Evolutionary conservation across 2,329 filamentous ascomycete species (phyloP).

Genomic region (Aspergillus ochraceus): DNA sequence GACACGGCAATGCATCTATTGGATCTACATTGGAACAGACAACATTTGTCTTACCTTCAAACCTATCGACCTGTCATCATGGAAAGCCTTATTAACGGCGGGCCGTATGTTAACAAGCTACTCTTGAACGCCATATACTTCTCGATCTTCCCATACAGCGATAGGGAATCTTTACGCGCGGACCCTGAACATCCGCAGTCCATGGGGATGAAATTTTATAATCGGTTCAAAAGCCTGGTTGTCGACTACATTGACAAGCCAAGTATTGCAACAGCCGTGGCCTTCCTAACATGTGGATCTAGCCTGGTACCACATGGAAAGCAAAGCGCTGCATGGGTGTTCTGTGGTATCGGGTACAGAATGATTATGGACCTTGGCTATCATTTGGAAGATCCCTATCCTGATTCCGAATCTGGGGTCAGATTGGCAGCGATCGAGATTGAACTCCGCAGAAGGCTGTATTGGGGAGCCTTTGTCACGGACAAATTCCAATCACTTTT

Average conservation of each 20-base stretch:
- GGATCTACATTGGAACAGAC: conserved; percentile 41
- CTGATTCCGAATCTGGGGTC: neutral
- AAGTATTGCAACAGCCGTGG: conserved; percentile 36
- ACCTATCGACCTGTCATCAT: conserved; percentile 43
- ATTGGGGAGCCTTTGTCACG: conserved; percentile 22
- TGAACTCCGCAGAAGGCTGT: conserved; percentile 19
- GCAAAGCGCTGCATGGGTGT: conserved; percentile 38
- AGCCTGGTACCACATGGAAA: conserved; percentile 35
- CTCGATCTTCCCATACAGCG: conserved; percentile 38
- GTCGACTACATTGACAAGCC: conserved; percentile 36
- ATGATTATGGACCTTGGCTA: conserved; percentile 43
- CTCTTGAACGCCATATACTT: conserved; percentile 44
- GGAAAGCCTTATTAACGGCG: conserved; percentile 38
- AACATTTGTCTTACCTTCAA: conserved; percentile 40
- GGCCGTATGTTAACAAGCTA: conserved; percentile 40
- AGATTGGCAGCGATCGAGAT: conserved; percentile 10
- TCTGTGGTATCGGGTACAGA: conserved; percentile 40
- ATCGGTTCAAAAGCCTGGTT: conserved; percentile 35
- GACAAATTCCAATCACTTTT: conserved; percentile 20
- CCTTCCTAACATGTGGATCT: conserved; percentile 33
- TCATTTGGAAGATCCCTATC: conserved; percentile 25
- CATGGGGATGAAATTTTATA: conserved; percentile 35
- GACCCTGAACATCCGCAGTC: conserved; percentile 33
- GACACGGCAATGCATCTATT: conserved; percentile 41
- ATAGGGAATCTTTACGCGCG: conserved; percentile 30